Evolutionary conservation across 225 moss, liverwort and hornwort species (phyloP).

Genomic region (Neckera pumila): DNA sequence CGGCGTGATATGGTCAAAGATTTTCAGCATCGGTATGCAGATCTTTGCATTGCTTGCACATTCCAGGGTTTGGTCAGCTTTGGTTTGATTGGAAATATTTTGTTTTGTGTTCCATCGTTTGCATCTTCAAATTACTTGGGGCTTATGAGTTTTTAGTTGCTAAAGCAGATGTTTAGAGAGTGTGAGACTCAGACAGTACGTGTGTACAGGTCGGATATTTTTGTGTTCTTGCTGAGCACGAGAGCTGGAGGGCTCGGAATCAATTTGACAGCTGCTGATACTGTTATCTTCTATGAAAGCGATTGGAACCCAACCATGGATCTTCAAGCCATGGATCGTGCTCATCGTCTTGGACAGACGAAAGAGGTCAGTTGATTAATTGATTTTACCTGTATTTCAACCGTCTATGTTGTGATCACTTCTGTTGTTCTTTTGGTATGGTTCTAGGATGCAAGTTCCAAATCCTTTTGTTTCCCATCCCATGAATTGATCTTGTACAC

Average conservation of each 20-base stretch:
- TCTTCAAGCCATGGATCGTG: slow-evolving; percentile 93
- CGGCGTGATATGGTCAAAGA: slow-evolving; percentile 96
- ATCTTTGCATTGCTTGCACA: neutral
- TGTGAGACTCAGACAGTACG: neutral
- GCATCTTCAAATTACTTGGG: neutral
- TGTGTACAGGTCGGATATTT: slow-evolving; percentile 67
- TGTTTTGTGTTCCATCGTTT: neutral
- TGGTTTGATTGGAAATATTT: neutral
- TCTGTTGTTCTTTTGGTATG: neutral
- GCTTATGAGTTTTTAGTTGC: neutral
- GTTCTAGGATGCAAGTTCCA: no score
- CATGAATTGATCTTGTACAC: neutral
- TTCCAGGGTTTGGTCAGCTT: neutral
- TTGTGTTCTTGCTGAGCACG: slow-evolving; percentile 84
- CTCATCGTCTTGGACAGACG: slow-evolving; percentile 91
- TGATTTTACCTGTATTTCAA: neutral
- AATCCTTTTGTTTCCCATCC: neutral
- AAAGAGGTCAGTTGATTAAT: slow-evolving; percentile 48
- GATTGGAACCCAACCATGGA: slow-evolving; percentile 99
- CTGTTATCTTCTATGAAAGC: slow-evolving; percentile 86
- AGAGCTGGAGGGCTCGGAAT: slow-evolving; percentile 92
- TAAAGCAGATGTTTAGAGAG: neutral
- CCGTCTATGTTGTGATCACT: neutral
- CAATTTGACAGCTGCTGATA: slow-evolving; percentile 86
- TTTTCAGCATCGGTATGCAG: slow-evolving; percentile 72